These are phyloP conservation scores for Cladorrhinum sp. DNA, from an alignment of 2,329 filamentous ascomycete genomes.

Conservation along the genomic window DNA sequence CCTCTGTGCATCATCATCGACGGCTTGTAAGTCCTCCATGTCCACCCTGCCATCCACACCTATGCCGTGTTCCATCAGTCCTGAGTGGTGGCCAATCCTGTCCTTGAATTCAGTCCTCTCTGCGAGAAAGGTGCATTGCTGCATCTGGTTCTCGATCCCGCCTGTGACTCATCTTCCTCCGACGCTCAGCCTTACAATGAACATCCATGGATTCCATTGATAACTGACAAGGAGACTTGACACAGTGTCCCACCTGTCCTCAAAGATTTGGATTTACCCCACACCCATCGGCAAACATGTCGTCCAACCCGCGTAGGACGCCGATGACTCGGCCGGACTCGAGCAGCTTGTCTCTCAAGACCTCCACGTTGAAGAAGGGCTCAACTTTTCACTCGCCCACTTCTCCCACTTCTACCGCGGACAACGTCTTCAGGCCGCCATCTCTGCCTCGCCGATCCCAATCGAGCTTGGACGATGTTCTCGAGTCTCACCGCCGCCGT, in stretches of 20 bases:
- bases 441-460: slow-evolving; percentile 63
- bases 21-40: neutral
- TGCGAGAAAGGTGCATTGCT: slow-evolving; percentile 13
- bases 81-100: slow-evolving; percentile 3
- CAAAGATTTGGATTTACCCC: slow-evolving; percentile 26
- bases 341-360: slow-evolving; percentile 48
- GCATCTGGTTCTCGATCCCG: slow-evolving; percentile 19
- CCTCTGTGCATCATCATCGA: neutral
- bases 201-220: slow-evolving; percentile 17
- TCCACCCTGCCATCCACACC: neutral
- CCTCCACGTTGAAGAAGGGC: slow-evolving; percentile 64
- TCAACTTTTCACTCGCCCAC: slow-evolving; percentile 62
- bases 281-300: slow-evolving; percentile 31
- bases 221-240: slow-evolving; percentile 25
- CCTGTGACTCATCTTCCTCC: slow-evolving; percentile 27
- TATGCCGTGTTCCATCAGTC: neutral
- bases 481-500: slow-evolving; percentile 66
- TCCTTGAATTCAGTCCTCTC: slow-evolving; percentile 2
- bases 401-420: slow-evolving; percentile 40
- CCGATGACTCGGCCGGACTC: slow-evolving; percentile 45
- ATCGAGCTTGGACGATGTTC: slow-evolving; percentile 68
- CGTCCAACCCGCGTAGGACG: slow-evolving; percentile 40
- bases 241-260: slow-evolving; percentile 21
- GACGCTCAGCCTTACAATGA: slow-evolving; percentile 21
- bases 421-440: slow-evolving; percentile 46